These are phyloP conservation scores for Curvularia eragrostidis DNA, from an alignment of 2,329 filamentous ascomycete genomes.

Conservation along the genomic window DNA sequence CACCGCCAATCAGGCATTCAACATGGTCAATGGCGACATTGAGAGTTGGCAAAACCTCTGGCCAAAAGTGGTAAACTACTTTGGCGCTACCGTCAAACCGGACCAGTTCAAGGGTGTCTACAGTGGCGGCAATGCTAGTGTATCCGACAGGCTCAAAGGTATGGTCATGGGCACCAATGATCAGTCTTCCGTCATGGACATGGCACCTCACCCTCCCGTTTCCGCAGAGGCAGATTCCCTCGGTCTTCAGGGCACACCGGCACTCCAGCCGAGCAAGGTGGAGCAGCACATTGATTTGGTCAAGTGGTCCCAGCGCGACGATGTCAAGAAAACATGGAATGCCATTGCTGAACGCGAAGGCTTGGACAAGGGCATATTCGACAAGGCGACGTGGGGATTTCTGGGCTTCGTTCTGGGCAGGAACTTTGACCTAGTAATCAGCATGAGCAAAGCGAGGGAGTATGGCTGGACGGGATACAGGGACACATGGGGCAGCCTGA, in stretches of 20 bases:
- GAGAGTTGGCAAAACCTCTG: constrained; percentile 54
- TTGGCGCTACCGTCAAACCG: constrained; percentile 45
- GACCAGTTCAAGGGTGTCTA: constrained; percentile 27
- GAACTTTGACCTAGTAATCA: constrained; percentile 51
- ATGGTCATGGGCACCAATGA: not conserved
- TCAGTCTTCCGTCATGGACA: not conserved
- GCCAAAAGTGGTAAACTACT: constrained; percentile 50
- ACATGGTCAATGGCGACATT: constrained; percentile 53
- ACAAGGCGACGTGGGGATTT: constrained; percentile 56
- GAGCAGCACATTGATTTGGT: constrained; percentile 52
- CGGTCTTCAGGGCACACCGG: constrained; percentile 18
- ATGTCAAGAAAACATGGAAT: constrained; percentile 52
- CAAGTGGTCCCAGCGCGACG: constrained; percentile 51
- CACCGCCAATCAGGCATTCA: constrained; percentile 52
- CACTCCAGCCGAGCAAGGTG: constrained; percentile 31
- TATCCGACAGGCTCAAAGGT: constrained; percentile 22
- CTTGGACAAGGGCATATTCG: constrained; percentile 50
- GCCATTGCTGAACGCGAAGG: constrained; percentile 45
- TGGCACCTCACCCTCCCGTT: constrained; percentile 21
- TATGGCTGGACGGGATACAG: constrained; percentile 53
- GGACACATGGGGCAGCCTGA: constrained; percentile 49
- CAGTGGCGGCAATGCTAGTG: not conserved
- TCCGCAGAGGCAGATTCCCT: constrained; percentile 22
- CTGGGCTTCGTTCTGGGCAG: constrained; percentile 54
- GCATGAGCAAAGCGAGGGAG: constrained; percentile 57